phyloP scores from a whole-genome alignment of 805 yeast genomes.

The Priceomyces fermenticarens region DNA sequence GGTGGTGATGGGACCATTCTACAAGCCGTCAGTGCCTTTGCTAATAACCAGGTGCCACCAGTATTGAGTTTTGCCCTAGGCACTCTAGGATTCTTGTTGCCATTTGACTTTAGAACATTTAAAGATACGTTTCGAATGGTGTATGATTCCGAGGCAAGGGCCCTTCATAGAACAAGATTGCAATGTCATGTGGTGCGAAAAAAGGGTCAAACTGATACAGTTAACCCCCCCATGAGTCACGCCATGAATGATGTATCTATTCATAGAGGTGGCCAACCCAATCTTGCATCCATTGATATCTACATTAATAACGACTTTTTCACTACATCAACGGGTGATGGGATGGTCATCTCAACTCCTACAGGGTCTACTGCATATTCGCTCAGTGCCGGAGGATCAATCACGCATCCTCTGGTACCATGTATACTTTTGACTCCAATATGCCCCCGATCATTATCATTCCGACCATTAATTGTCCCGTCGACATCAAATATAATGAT shows the following conservation, averaged over 20 bases:
- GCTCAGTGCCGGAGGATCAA: conserved; percentile 85
- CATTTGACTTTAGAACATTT: conserved; percentile 73
- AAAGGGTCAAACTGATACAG: background rate
- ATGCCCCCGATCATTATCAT: conserved; percentile 88
- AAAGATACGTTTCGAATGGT: conserved; percentile 61
- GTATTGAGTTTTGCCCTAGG: conserved; percentile 87
- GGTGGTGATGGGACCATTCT: conserved; percentile 98
- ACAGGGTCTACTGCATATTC: conserved; percentile 96
- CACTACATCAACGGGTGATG: conserved; percentile 91
- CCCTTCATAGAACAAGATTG: conserved; percentile 72
- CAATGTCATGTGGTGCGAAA: conserved; percentile 62
- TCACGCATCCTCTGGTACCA: conserved; percentile 84
- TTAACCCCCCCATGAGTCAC: conserved; percentile 41
- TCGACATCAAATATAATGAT: conserved; percentile 70
- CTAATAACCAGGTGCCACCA: conserved; percentile 77
- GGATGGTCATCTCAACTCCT: conserved; percentile 81
- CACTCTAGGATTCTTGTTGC: conserved; percentile 83
- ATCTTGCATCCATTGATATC: conserved; percentile 79
- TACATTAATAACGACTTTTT: conserved; percentile 78
- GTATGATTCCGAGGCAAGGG: conserved; percentile 64
- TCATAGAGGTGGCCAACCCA: conserved; percentile 87
- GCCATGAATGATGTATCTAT: conserved; percentile 92
- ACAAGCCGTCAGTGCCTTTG: conserved; percentile 77
- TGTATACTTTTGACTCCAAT: conserved; percentile 84
- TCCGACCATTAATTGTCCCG: conserved; percentile 84